Base-by-base conservation (phyloP, 2,329 filamentous ascomycete genomes). In the Mycosphaerella sp. region DNA sequence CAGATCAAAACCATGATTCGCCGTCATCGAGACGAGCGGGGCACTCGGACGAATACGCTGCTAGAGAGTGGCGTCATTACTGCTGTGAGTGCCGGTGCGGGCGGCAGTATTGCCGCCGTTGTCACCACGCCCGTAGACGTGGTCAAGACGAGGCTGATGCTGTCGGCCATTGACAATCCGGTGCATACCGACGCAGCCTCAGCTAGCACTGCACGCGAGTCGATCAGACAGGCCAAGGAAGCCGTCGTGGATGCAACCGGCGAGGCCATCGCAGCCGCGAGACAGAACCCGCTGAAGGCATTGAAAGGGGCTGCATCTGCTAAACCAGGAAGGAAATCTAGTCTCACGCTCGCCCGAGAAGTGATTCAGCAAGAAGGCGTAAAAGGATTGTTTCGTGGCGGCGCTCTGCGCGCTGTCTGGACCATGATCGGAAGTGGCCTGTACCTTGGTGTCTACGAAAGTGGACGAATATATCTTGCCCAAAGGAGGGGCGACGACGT, bases 81-180 rank as follows among this genome's bases (percentile, higher is more conserved):
- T 0, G 88, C 85, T 0, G 51, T 79, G 3, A 87, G 86, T 64
- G 89, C 89, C 0, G 87, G 84, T 1, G 68, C 78, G 13, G 87
- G 89, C 0, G 89, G 89, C 0, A 80, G 81, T 5, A 68, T 91
- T 7, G 84, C 89, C 0, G 86, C 89, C 0, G 78, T 87, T 8
- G 67, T 93, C n/a, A 95, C 89, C 1, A 95, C 89, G 44, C 90
- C 90, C 0, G 81, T 89, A 49, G 90, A 95, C 68, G 88, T 95
- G 8, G 79, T 95, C 18, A 95, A 95, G 74, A 95, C 89, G 57
- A 74, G 87, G 44, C 86, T 95, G 70, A 95, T 95, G 89, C 74
- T 95, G 21, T 76, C 78, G 27, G 82, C 82, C 1, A 75, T 73
- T 12, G 66, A 71, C 17, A 21, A 25, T 6, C 21, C 21, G 21